Base-by-base conservation (phyloP, 441 rosid species). In the Populus hybrid region DNA sequence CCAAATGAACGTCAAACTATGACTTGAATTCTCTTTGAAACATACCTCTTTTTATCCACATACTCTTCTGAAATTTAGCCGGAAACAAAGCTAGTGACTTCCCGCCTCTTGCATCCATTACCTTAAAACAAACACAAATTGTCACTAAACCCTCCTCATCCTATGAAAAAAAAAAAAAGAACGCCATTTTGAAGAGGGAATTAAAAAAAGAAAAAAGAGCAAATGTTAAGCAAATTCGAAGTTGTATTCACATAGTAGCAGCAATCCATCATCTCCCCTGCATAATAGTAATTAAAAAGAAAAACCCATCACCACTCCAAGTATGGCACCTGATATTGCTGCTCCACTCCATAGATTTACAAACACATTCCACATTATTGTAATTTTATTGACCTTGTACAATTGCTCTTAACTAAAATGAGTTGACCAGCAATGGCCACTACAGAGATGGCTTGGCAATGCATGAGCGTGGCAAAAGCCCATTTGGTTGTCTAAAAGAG, bases 41-140 rank as follows among this genome's bases (percentile, higher is more conserved):
- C 71, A 18, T 78, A 92, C 95, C 94, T 86, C 86, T 83, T 85
- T 91, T 95, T 70, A 92, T 93, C 97, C 96, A 93, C 92, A 90
- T 90, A 87, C 90, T 90, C 90, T 87, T 94, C 66, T 91, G 97
- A 83, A 95, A 94, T 81, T 94, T 95, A 14, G 97, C 98, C 16
- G 98, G 98, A 83, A 96, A 89, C 68, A 94, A 71, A 7, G 98
- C 97, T 74, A 96, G 80, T 20, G 94, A 91, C 81, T 87, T 90
- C 74, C 84, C 89, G 71, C 95, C 97, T 82, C 83, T 81, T 21
- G 86, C 88, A 79, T 94, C 97, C 89, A 90, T 88, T 69, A 95
- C 95, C 97, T 93, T 64, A 45, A 83, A 56, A 61, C 23, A 75
- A 9, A 53, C 68, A 66, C 33, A 67, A 12, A 26, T 67, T 5